phyloP scores from a whole-genome alignment of 2,329 filamentous ascomycete genomes.

The Plectosphaerella plurivora region DNA sequence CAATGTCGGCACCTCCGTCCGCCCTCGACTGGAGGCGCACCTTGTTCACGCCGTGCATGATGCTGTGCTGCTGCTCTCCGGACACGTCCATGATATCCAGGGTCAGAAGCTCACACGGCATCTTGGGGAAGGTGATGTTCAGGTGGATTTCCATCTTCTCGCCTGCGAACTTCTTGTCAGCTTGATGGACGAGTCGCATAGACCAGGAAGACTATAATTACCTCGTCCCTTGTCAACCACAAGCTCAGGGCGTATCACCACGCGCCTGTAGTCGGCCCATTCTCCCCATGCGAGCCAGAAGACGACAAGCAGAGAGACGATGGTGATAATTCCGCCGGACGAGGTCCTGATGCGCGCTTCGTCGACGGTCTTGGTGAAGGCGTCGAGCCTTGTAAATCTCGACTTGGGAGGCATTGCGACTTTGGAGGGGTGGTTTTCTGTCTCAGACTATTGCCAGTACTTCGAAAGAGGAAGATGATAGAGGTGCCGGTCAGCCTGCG shows the following conservation, averaged over 20 bases:
- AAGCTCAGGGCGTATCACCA: conserved; percentile 85
- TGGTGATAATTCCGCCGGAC: conserved; percentile 91
- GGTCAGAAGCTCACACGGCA: conserved; percentile 92
- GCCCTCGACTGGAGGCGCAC: conserved; percentile 69
- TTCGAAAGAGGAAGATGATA: neutral
- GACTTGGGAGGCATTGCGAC: conserved; percentile 77
- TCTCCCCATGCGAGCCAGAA: conserved; percentile 89
- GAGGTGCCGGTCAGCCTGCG: conserved; percentile 5
- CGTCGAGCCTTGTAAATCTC: conserved; percentile 92
- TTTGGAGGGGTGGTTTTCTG: conserved; percentile 7
- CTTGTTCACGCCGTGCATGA: conserved; percentile 89
- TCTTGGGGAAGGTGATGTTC: conserved; percentile 90
- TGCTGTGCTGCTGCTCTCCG: conserved; percentile 91
- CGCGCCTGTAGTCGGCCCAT: conserved; percentile 87
- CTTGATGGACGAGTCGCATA: neutral
- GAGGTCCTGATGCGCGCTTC: conserved; percentile 95
- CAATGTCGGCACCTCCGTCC: conserved; percentile 74
- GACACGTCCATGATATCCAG: conserved; percentile 99
- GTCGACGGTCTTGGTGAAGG: conserved; percentile 98
- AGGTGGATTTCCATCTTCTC: conserved; percentile 99
- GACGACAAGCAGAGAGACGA: conserved; percentile 82
- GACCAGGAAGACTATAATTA: conserved; percentile 30
- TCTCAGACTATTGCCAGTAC: neutral
- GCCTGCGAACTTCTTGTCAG: conserved; percentile 41
- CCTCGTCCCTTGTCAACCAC: conserved; percentile 96